Evolutionary conservation across 371 early-diverging fungal species (phyloP), one percentile per base, ranked within the genome.

Genomic region (Syncephalastrum contaminatum): DNA sequence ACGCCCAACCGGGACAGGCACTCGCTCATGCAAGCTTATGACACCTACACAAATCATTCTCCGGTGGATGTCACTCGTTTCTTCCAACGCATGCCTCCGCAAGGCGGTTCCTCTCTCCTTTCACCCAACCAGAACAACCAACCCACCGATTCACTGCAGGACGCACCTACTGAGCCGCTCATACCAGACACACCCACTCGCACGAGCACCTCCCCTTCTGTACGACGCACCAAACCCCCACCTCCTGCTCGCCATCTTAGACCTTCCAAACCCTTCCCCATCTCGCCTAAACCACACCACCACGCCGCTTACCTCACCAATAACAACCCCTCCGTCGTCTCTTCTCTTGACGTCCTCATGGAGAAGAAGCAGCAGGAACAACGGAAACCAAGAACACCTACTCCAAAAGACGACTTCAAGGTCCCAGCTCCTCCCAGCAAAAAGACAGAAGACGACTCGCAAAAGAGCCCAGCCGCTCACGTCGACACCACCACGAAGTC

Each of bases 161-260:
- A 62, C 30, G 62, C 51, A 15, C 53, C 62, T 1, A 65, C 66
- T 4, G 58, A 65, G 14, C 58, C 57, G 14, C 22, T 58, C 36
- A 30, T 30, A 18, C 22, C 41, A n/a, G 36, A 24, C 19, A 43
- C 43, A 4, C 43, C 58, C 18, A 21, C 7, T 4, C 42, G 16
- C 4, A 12, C 13, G 5, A 25, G 14, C 36, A 51, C 54, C 3
- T 42, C 27, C 4, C 51, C 51, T 51, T 27, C 21, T 4, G 41
- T 24, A 24, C 53, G 43, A 21, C 40, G 53, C 13, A 16, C 53
- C 43, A 30, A 12, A 8, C 5, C 5, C 7, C 36, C 36, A 0
- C 36, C 36, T 5, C 36, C 36, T 12, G 36, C 36, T 30, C 36
- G 36, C 36, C 36, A 30, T 30, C 10, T 30, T 0, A 30, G 36